These are phyloP conservation scores for Tieghemostelium lacteum DNA, from an alignment of 78 protist genomes.

Conservation along the genomic window DNA sequence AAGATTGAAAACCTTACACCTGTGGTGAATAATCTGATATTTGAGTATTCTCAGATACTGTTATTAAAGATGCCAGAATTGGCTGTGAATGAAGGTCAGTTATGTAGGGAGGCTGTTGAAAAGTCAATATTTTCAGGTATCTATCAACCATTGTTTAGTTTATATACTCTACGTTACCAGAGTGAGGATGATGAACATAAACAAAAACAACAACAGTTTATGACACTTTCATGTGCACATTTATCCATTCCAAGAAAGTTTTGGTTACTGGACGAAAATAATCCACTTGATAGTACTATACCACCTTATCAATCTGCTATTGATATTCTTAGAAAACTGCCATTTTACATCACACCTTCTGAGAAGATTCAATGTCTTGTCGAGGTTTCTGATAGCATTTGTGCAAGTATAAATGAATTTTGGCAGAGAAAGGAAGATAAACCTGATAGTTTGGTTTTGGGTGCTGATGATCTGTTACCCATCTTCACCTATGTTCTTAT, in stretches of 20 bases:
- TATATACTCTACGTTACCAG: conserved; percentile 10
- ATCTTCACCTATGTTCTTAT: conserved; percentile 46
- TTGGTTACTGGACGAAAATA: conserved; percentile 39
- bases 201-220: conserved; percentile 13
- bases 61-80: conserved; percentile 20
- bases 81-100: not conserved
- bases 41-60: conserved; percentile 30
- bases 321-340: conserved; percentile 28
- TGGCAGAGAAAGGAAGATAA: not conserved
- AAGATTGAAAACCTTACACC: not conserved
- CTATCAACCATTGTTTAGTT: not conserved
- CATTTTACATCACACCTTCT: conserved; percentile 27
- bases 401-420: conserved; percentile 18
- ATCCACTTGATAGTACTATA: not conserved
- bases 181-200: conserved; percentile 26
- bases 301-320: conserved; percentile 52
- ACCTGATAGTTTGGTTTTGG: not conserved
- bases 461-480: conserved; percentile 68
- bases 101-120: conserved; percentile 28
- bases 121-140: conserved; percentile 15
- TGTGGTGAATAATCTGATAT: conserved; percentile 1
- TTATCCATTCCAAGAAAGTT: conserved; percentile 41
- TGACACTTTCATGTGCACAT: conserved; percentile 46
- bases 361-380: conserved; percentile 63
- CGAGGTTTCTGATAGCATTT: conserved; percentile 19